phyloP scores from a whole-genome alignment of 371 early-diverging fungal genomes.

The Polyrhizophydium stewartii region DNA sequence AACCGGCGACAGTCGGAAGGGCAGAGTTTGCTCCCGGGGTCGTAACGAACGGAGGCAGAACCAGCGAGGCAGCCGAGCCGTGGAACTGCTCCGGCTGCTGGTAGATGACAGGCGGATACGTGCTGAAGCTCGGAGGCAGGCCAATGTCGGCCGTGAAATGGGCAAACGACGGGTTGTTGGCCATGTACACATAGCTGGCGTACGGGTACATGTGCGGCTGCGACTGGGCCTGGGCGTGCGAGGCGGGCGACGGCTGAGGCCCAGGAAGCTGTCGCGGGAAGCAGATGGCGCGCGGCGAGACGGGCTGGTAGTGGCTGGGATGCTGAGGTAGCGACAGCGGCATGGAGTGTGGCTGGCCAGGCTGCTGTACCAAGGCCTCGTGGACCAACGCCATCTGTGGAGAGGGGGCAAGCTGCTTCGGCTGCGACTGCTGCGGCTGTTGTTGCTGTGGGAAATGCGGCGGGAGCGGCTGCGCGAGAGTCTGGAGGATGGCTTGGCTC shows the following conservation, averaged over 20 bases:
- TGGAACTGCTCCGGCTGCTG: constrained; percentile 9
- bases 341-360: background rate
- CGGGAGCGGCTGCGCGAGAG: too few species aligned
- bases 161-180: constrained; percentile 13
- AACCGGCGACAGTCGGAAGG: too few species aligned
- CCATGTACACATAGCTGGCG: background rate
- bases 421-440: background rate
- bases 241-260: too few species aligned
- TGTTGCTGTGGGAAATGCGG: background rate
- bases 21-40: too few species aligned
- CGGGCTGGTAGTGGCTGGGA: too few species aligned
- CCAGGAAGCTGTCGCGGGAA: too few species aligned
- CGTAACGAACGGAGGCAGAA: background rate
- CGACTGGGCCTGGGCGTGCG: background rate
- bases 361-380: background rate
- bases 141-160: constrained; percentile 18
- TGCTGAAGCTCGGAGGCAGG: constrained; percentile 9
- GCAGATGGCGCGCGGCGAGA: too few species aligned
- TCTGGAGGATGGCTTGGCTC: too few species aligned
- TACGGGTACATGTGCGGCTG: constrained; percentile 3
- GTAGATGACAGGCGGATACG: constrained; percentile 19
- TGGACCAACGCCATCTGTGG: too few species aligned
- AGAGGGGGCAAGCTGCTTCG: background rate
- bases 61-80: background rate
- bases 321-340: background rate